Conservation (phyloP, 129 eudicot genomes). For the Pulicaria dysenterica region DNA sequence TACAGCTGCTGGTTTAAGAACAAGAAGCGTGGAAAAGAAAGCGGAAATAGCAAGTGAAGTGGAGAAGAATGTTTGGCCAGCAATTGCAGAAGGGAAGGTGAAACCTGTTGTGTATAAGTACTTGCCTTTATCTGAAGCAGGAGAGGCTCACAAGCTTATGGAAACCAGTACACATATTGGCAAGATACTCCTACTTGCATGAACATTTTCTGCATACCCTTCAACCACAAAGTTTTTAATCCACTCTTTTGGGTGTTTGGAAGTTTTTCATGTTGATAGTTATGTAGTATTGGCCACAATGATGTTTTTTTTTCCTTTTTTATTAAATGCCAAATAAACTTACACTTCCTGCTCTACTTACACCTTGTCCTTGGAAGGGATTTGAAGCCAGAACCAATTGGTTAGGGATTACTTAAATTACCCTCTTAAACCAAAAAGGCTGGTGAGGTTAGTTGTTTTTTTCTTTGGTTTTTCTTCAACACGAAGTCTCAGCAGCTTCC, state of each 20-base stretch:
- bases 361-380: no score
- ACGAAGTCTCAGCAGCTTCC: no score
- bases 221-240: not conserved
- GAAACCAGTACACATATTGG: conserved; percentile 83
- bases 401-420: no score
- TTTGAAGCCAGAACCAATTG: no score
- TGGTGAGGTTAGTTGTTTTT: no score
- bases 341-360: no score
- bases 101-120: conserved; percentile 60
- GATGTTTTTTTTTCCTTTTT: no score
- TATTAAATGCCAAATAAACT: no score
- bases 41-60: conserved; percentile 74
- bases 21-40: conserved; percentile 72
- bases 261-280: not conserved
- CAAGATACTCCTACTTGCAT: conserved; percentile 66
- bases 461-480: no score
- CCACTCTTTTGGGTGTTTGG: not conserved
- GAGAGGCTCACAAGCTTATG: conserved; percentile 73
- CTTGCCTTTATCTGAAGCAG: conserved; percentile 66
- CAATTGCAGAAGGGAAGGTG: conserved; percentile 58
- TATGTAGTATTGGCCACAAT: not conserved
- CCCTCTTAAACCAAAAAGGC: no score
- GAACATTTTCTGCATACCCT: conserved; percentile 13
- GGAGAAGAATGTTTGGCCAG: conserved; percentile 85
- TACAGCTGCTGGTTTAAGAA: conserved; percentile 64